A percentile compares a stretch with the other conserved stretches of the same genome.
phyloP scores from a whole-genome alignment of 2,329 filamentous ascomycete genomes.

The Acarospora socialis region DNA sequence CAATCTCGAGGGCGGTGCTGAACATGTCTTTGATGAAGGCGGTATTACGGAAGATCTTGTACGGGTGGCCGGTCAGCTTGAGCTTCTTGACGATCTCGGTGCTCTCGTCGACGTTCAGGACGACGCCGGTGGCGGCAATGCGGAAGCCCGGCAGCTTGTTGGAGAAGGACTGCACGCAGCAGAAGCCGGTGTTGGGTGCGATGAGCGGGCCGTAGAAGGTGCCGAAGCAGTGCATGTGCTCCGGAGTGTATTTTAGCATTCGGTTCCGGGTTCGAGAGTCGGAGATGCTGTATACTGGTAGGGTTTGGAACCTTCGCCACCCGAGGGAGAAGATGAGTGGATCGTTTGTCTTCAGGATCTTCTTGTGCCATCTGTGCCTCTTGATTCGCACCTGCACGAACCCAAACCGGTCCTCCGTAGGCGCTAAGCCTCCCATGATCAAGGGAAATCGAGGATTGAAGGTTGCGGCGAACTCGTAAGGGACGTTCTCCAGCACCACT shows the following conservation, averaged over 20 bases:
- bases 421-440: constrained; percentile 77
- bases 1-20: constrained; percentile 78
- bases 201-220: constrained; percentile 93
- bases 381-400: constrained; percentile 95
- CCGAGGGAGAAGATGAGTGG: constrained; percentile 93
- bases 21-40: constrained; percentile 99
- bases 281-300: constrained; percentile 88
- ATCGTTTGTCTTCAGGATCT: constrained; percentile 96
- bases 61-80: constrained; percentile 82
- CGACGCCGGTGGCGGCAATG: constrained; percentile 84
- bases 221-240: constrained; percentile 98
- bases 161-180: constrained; percentile 79
- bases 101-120: constrained; percentile 85
- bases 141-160: constrained; percentile 79
- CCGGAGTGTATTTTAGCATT: constrained; percentile 97
- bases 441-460: constrained; percentile 76
- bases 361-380: constrained; percentile 96
- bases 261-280: constrained; percentile 87
- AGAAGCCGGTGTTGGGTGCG: constrained; percentile 90
- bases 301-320: constrained; percentile 86
- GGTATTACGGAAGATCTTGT: constrained; percentile 99
- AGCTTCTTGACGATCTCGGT: constrained; percentile 99
- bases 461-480: constrained; percentile 71
- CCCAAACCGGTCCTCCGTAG: constrained; percentile 90
- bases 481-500: constrained; percentile 76